A percentile compares a stretch with the other conserved stretches of the same genome.
Conservation (phyloP, 371 early-diverging fungal species). For the Caulochytrium protostelioides region DNA sequence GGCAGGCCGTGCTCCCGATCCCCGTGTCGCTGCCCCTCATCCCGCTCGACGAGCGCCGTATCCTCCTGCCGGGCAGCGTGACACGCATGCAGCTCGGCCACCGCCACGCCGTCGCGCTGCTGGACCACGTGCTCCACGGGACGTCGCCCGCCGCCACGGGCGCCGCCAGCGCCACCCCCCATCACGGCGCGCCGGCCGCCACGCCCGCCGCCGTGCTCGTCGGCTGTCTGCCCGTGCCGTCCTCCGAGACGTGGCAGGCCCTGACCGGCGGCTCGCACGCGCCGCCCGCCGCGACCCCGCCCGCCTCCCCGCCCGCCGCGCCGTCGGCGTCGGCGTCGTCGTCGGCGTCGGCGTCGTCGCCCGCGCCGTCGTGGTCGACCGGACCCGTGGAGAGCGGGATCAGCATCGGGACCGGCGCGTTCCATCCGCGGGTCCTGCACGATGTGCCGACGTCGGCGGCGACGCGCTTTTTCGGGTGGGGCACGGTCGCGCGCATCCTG, state of each 20-base stretch:
- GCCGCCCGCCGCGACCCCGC: constrained; percentile 10
- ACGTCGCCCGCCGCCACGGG: background rate
- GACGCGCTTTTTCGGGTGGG: constrained; percentile 12
- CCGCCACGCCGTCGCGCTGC: constrained; percentile 1
- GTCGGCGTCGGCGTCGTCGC: background rate
- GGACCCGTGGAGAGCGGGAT: background rate
- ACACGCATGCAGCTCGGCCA: constrained; percentile 12
- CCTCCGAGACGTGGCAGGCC: background rate
- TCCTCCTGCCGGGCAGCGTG: constrained; percentile 25
- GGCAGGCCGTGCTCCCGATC: no score
- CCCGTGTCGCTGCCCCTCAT: constrained; percentile 12
- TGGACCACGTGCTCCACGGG: background rate
- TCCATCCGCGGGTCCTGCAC: constrained; percentile 3
- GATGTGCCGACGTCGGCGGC: constrained; percentile 1
- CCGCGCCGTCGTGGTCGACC: no score
- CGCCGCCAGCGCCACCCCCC: background rate
- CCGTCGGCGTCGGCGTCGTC: constrained; percentile 16
- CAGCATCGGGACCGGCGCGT: background rate
- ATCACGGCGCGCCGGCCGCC: background rate
- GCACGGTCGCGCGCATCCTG: constrained; percentile 15
- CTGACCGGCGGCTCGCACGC: background rate
- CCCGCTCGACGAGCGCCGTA: constrained; percentile 16
- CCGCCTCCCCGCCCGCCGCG: constrained; percentile 16
- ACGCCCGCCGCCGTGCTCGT: constrained; percentile 3
- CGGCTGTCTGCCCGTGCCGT: constrained; percentile 10